phyloP scores from a whole-genome alignment of 148 eudicot species.

The Nepenthes gracilis region DNA sequence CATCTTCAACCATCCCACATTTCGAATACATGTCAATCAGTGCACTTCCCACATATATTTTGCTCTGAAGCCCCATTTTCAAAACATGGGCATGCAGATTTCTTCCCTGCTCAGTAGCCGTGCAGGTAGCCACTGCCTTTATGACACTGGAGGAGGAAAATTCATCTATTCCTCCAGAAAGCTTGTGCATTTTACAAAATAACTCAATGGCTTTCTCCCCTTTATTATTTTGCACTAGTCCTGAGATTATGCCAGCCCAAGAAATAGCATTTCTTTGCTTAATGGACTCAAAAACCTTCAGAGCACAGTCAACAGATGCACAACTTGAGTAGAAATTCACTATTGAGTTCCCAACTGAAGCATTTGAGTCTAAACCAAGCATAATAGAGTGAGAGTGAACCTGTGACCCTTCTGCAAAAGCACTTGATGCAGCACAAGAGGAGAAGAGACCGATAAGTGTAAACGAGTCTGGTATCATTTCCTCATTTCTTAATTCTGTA shows the following conservation, averaged over 20 bases:
- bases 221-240: constrained; percentile 27
- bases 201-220: constrained; percentile 18
- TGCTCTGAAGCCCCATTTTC: constrained; percentile 20
- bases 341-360: constrained; percentile 23
- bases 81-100: constrained; percentile 30
- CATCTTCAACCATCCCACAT: constrained; percentile 38
- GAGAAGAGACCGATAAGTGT: constrained; percentile 25
- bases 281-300: constrained; percentile 20
- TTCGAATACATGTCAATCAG: constrained; percentile 44
- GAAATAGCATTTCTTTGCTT: constrained; percentile 27
- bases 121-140: constrained; percentile 23
- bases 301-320: constrained; percentile 20
- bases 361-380: constrained; percentile 20
- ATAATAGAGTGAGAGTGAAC: constrained; percentile 22
- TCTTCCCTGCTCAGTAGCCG: constrained; percentile 18
- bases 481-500: constrained; percentile 12
- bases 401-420: constrained; percentile 21
- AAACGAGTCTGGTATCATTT: constrained; percentile 22
- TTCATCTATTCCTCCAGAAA: constrained; percentile 20
- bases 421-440: constrained; percentile 15
- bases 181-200: constrained; percentile 27
- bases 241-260: constrained; percentile 31
- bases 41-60: constrained; percentile 33
- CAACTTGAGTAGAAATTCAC: constrained; percentile 34
- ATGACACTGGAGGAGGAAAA: constrained; percentile 29